These are phyloP conservation scores for Sinapis alba DNA, from an alignment of 441 rosid species.

Conservation along the genomic window DNA sequence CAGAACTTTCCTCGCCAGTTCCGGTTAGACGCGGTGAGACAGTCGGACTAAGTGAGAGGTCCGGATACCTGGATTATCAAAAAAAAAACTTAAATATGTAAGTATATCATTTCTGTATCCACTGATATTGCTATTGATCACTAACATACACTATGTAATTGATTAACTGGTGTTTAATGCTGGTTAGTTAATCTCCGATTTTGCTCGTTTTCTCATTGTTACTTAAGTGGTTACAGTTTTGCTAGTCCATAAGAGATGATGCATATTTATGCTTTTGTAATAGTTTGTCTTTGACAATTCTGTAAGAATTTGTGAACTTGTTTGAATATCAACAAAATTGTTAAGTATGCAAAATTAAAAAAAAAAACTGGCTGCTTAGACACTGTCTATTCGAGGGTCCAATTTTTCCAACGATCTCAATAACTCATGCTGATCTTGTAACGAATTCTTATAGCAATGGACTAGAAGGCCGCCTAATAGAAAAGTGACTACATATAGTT, in stretches of 20 bases:
- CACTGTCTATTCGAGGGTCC: not conserved
- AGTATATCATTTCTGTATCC: not conserved
- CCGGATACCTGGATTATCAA: too few species aligned
- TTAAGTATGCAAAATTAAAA: not conserved
- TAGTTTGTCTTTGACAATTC: not conserved
- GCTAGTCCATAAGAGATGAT: not conserved
- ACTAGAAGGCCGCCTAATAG: slow-evolving; percentile 5
- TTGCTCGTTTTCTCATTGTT: not conserved
- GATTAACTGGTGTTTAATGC: not conserved
- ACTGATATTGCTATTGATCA: not conserved
- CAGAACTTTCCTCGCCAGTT: not conserved
- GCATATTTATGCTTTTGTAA: not conserved
- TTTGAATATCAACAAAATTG: not conserved
- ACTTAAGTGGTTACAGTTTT: not conserved
- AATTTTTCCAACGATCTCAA: not conserved
- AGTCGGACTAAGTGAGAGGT: too few species aligned
- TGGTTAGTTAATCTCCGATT: not conserved
- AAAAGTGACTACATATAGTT: slow-evolving; percentile 13
- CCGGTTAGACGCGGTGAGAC: too few species aligned
- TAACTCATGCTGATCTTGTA: not conserved
- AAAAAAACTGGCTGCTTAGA: not conserved
- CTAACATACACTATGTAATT: not conserved
- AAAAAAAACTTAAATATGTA: not conserved
- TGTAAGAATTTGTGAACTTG: not conserved
- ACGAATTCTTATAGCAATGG: not conserved